Evolutionary conservation across 768 basidiomycete species (phyloP).

Genomic region (Termitomyces sp.): DNA sequence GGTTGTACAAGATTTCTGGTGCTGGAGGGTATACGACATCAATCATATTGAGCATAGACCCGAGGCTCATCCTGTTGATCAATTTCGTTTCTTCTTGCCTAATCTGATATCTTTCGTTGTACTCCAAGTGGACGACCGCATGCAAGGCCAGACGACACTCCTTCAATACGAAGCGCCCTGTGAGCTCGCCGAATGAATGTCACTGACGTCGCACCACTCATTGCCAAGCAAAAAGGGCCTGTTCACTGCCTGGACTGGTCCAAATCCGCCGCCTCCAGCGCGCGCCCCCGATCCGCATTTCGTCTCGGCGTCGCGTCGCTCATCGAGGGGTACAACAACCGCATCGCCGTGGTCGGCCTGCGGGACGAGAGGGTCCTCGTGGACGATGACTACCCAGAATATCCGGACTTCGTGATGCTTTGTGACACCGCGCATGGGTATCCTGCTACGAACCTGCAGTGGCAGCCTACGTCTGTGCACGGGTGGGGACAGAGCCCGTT

Average conservation of each 20-base stretch:
- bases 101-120: neutral
- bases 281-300: slow-evolving; percentile 73
- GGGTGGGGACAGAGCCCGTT: slow-evolving; percentile 65
- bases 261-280: slow-evolving; percentile 69
- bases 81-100: no score
- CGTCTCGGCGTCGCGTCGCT: slow-evolving; percentile 84
- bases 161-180: slow-evolving; percentile 85
- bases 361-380: slow-evolving; percentile 86
- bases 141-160: slow-evolving; percentile 61
- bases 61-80: no score
- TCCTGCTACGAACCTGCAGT: slow-evolving; percentile 89
- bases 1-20: no score
- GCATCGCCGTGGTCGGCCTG: slow-evolving; percentile 72
- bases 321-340: slow-evolving; percentile 77
- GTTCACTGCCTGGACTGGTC: slow-evolving; percentile 87
- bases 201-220: slow-evolving; percentile 3
- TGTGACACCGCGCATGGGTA: slow-evolving; percentile 85
- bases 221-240: slow-evolving; percentile 51
- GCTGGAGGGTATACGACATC: no score
- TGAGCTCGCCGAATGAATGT: slow-evolving; percentile 31
- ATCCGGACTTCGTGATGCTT: slow-evolving; percentile 81
- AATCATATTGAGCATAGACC: no score
- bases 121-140: slow-evolving; percentile 24
- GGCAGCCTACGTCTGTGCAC: slow-evolving; percentile 76
- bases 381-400: slow-evolving; percentile 77